Evolutionary conservation across 768 basidiomycete species (phyloP), one percentile per base, ranked within the genome.

Genomic region (Xanthoconium stramineum): DNA sequence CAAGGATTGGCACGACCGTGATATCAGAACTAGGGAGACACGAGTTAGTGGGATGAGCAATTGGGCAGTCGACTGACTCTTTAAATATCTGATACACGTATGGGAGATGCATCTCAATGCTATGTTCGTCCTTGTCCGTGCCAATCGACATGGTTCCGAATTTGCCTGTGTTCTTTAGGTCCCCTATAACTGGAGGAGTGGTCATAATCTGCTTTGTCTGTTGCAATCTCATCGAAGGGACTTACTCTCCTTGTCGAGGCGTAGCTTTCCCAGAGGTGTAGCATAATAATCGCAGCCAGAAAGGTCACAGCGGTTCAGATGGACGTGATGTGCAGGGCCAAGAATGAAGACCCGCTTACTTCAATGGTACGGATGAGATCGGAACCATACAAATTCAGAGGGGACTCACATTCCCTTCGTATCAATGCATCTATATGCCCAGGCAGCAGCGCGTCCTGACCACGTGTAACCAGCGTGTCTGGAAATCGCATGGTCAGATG

Each of bases 381-480:
- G 57, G 39, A 24, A 32, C 32, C 15, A 30, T 32, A 19, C 46
- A 50, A 42, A 42, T 52, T 24, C n/a, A 48, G 24, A 59, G 24
- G 20, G 15, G 28, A 78, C 86, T 61, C 60, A 96, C 97, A 98
- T 89, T 64, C 80, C 80, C 5, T 80, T 78, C 0, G 84, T 84
- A 65, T 96, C 89, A 57, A 98, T 88, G 65, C 84, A 83, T 71
- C 84, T 88, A 75, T 98, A 99, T 0, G 96, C 96, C 93, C 94
- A 98, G 3, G 94, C 96, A 3, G 97, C 96, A 1, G 95, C 80
- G 6, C 84, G 86, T 20, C 97, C 97, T 52, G 94, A 97, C 73
- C 97, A 98, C 6, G 85, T 81, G 74, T 95, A 98, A 6, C 97
- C 97, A 3, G 97, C 97, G 71, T 99, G 97, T 11, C 95, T 98